Conservation (phyloP, 805 yeast species). For the Wickerhamiella domercqiae region DNA sequence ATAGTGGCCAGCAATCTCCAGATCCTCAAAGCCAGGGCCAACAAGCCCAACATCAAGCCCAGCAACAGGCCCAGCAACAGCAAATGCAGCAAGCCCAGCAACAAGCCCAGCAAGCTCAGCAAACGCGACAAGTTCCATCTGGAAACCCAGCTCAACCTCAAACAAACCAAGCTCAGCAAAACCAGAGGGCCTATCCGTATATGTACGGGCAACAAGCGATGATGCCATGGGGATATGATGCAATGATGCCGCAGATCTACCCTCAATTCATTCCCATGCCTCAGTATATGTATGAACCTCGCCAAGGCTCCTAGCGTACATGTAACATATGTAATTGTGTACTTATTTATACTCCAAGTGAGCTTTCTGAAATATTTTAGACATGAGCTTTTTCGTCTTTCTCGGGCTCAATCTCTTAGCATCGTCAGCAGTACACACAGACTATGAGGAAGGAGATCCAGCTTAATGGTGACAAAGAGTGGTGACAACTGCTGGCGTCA, state of each 20-base stretch:
- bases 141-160: conserved; percentile 1
- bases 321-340: no score
- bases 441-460: no score
- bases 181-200: not conserved
- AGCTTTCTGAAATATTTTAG: no score
- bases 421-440: no score
- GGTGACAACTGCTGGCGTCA: no score
- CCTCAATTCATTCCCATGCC: conserved; percentile 2
- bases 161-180: conserved; percentile 1
- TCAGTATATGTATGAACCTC: conserved; percentile 2
- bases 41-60: conserved; percentile 2
- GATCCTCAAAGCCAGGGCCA: conserved; percentile 7
- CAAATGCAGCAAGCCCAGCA: conserved; percentile 11
- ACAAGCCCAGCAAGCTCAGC: conserved; percentile 1
- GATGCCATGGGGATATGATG: conserved; percentile 5
- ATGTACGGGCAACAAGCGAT: conserved; percentile 7
- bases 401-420: no score
- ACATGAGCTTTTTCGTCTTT: no score
- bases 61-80: conserved; percentile 3
- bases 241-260: conserved; percentile 2
- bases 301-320: no score
- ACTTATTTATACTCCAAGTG: no score
- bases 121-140: conserved; percentile 5
- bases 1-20: conserved; percentile 9
- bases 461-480: no score